Conservation (phyloP, 2,329 filamentous ascomycete genomes). For the Aspergillus novoparasiticus region DNA sequence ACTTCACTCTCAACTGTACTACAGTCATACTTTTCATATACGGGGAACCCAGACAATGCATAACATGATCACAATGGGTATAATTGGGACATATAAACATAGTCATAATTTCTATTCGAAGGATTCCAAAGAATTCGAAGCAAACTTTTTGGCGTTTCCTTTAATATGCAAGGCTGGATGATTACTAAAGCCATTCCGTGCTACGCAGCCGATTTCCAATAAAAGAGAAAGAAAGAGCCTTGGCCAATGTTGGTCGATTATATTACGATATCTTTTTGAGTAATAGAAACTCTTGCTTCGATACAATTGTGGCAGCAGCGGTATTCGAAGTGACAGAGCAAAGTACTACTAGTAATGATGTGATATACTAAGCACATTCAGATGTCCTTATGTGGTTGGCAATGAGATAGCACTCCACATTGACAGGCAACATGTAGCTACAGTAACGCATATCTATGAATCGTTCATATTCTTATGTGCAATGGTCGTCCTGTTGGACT, state of each 20-base stretch:
- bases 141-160: background rate
- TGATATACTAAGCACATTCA: background rate
- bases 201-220: background rate
- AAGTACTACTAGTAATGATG: background rate
- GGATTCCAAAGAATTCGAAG: background rate
- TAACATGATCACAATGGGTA: background rate
- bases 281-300: background rate
- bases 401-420: conserved; percentile 6
- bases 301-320: background rate
- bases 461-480: conserved; percentile 20
- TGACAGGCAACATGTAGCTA: conserved; percentile 2
- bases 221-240: background rate
- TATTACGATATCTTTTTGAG: background rate
- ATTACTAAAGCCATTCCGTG: background rate
- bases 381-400: conserved; percentile 11
- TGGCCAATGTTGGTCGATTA: background rate
- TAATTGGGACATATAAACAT: background rate
- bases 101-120: background rate
- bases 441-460: conserved; percentile 18
- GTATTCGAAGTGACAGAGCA: background rate
- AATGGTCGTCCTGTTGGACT: conserved; percentile 14
- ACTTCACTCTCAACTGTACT: background rate
- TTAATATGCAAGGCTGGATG: background rate
- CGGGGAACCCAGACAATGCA: background rate
- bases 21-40: background rate